Conservation (phyloP, 768 basidiomycete species). For the Roridomyces roridus region DNA sequence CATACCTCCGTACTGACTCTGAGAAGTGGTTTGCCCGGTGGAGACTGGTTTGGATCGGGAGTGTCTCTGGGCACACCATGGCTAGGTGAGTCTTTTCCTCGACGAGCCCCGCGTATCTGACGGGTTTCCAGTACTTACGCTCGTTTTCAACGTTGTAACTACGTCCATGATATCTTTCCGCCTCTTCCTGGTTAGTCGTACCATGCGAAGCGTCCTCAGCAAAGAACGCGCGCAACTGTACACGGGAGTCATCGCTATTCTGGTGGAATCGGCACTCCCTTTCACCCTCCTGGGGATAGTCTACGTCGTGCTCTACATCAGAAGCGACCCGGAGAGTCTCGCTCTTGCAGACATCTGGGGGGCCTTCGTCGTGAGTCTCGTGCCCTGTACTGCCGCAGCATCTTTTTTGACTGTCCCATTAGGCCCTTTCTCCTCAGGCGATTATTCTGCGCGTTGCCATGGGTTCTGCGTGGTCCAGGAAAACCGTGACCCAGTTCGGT, state of each 20-base stretch:
- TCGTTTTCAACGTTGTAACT: conserved; percentile 37
- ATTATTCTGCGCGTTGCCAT: conserved; percentile 6
- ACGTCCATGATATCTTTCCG: conserved; percentile 36
- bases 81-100: background rate
- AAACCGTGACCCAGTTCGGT: background rate
- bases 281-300: conserved; percentile 33
- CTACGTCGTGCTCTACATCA: conserved; percentile 31
- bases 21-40: conserved; percentile 30
- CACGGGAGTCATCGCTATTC: conserved; percentile 31
- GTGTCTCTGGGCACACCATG: conserved; percentile 33
- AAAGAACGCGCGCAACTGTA: conserved; percentile 28
- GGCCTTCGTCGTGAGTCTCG: conserved; percentile 32
- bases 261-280: conserved; percentile 34
- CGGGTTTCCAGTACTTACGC: conserved; percentile 25
- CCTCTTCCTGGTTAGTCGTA: conserved; percentile 24
- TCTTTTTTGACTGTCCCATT: background rate
- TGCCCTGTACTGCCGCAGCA: background rate
- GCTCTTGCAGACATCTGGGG: conserved; percentile 32
- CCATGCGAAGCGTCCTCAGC: conserved; percentile 6
- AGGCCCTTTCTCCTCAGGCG: background rate
- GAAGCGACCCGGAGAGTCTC: conserved; percentile 22
- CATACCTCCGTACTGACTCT: too few species aligned
- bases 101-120: too few species aligned
- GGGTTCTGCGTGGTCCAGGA: background rate
- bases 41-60: conserved; percentile 32